These are phyloP conservation scores for Neopestalotiopsis clavispora DNA, from an alignment of 2,329 filamentous ascomycete genomes.

Conservation along the genomic window DNA sequence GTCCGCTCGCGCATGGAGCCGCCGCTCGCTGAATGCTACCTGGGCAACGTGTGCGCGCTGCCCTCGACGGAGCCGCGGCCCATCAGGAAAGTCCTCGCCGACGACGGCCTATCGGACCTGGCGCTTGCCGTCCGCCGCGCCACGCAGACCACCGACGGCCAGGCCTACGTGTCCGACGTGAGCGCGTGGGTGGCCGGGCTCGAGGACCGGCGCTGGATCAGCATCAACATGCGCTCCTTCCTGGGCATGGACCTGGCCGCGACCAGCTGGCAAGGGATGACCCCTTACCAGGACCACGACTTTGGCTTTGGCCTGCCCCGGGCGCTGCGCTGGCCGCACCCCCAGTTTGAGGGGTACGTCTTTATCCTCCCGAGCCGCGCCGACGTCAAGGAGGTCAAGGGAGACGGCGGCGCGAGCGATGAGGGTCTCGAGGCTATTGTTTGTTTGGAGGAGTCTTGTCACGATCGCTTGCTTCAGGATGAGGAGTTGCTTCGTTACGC, in stretches of 20 bases:
- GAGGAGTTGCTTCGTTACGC: slow-evolving; percentile 21
- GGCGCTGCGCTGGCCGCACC: slow-evolving; percentile 24
- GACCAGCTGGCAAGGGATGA: slow-evolving; percentile 33
- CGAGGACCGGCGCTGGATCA: slow-evolving; percentile 29
- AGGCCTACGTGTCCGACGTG: slow-evolving; percentile 25
- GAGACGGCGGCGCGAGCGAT: slow-evolving; percentile 10
- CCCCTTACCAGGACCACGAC: slow-evolving; percentile 30
- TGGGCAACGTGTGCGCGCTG: slow-evolving; percentile 25
- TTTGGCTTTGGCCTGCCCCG: slow-evolving; percentile 35
- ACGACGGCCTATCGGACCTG: slow-evolving; percentile 22
- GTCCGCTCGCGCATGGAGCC: slow-evolving; percentile 26
- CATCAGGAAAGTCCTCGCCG: neutral
- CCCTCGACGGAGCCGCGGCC: neutral
- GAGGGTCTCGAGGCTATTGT: slow-evolving; percentile 29
- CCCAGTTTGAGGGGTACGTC: slow-evolving; percentile 26
- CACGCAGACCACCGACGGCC: slow-evolving; percentile 27
- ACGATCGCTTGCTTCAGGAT: slow-evolving; percentile 25
- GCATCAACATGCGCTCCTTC: slow-evolving; percentile 28
- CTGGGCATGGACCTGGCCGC: slow-evolving; percentile 31
- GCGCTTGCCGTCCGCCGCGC: slow-evolving; percentile 29
- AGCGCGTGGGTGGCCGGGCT: slow-evolving; percentile 29
- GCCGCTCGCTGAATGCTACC: slow-evolving; percentile 28
- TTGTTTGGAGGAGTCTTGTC: slow-evolving; percentile 24
- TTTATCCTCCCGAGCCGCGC: slow-evolving; percentile 26
- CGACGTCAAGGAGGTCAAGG: slow-evolving; percentile 19